Percentiles rank a stretch among this genome's conserved stretches.
phyloP scores from a whole-genome alignment of 192 early-diverging fungal species.

The Backusella liffmaniae region DNA sequence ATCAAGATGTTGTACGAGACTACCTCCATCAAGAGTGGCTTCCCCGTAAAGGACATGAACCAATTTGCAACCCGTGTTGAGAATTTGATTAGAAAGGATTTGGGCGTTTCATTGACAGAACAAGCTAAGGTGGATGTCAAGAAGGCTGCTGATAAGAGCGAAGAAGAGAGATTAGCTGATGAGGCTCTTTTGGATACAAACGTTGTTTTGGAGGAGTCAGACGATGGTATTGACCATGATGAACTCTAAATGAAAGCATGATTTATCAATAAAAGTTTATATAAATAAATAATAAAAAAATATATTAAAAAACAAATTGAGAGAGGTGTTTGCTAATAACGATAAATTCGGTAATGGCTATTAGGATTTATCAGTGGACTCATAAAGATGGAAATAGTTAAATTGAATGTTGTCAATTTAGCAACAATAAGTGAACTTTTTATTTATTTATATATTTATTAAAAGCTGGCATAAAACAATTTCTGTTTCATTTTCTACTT shows the following conservation, averaged over 20 bases:
- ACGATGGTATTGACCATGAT: conserved; percentile 34
- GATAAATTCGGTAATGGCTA: too few relatives aligned
- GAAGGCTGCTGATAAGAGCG: conserved; percentile 29
- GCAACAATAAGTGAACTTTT: too few relatives aligned
- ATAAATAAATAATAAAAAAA: neutral
- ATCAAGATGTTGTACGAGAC: conserved; percentile 63
- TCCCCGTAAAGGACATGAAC: conserved; percentile 53
- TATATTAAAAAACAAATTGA: too few relatives aligned
- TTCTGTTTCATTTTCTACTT: too few relatives aligned
- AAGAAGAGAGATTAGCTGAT: conserved; percentile 25
- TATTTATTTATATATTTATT: too few relatives aligned
- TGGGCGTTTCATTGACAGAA: conserved; percentile 45
- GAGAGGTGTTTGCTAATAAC: too few relatives aligned
- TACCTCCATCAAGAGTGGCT: conserved; percentile 61
- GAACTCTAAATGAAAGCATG: conserved; percentile 29
- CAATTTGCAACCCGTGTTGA: conserved; percentile 54
- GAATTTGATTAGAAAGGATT: conserved; percentile 48
- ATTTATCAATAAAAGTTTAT: neutral
- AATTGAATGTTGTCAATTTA: too few relatives aligned
- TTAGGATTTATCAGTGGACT: too few relatives aligned
- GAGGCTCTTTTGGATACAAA: conserved; percentile 16
- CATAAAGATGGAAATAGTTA: too few relatives aligned
- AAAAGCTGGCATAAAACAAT: too few relatives aligned
- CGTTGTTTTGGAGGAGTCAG: conserved; percentile 21
- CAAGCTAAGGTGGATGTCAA: conserved; percentile 45